Evolutionary conservation across 225 moss, liverwort and hornwort species (phyloP), one percentile per base, ranked within the genome.

Genomic region (Takakia lepidozioides): DNA sequence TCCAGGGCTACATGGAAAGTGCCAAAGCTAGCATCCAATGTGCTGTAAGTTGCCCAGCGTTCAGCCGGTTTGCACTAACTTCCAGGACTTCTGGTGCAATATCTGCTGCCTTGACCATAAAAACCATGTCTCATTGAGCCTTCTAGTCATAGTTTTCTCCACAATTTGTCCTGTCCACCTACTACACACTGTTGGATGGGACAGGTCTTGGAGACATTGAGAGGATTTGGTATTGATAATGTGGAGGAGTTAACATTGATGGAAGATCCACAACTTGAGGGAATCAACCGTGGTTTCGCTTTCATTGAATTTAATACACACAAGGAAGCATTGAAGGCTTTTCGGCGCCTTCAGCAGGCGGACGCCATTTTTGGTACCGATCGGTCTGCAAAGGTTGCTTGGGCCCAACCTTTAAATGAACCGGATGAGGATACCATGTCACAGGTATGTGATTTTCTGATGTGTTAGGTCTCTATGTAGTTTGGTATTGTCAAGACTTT

Each of bases 391-490:
- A 73, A 78, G 62, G 72, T 73, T 49, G 69, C 73, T 40, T 78
- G 78, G 72, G 78, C 78, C 17, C 68, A 78, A 48, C 78, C 61
- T 42, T 59, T 78, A 19, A 61, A 65, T 66, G 78, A 78, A 59
- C 78, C 78, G 4, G 73, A 78, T 65, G 65, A 78, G 30, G 68
- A 69, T 25, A 69, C 59, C 4, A 78, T 78, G 68, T 69, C 69
- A 43, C 72, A 78, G 60, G 72, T 78, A 46, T 55, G 62, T n/a
- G n/a, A n/a, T n/a, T n/a, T n/a, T n/a, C n/a, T n/a, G n/a, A n/a
- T n/a, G n/a, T n/a, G n/a, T n/a, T n/a, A n/a, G n/a, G n/a, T n/a
- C n/a, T n/a, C n/a, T n/a, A n/a, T n/a, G n/a, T n/a, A n/a, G n/a
- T n/a, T n/a, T n/a, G n/a, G n/a, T n/a, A n/a, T n/a, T n/a, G n/a